A percentile compares a stretch with the other conserved stretches of the same genome.
Evolutionary conservation across 257 asterid genomes (phyloP).

Genomic region (Nicotiana paniculata): DNA sequence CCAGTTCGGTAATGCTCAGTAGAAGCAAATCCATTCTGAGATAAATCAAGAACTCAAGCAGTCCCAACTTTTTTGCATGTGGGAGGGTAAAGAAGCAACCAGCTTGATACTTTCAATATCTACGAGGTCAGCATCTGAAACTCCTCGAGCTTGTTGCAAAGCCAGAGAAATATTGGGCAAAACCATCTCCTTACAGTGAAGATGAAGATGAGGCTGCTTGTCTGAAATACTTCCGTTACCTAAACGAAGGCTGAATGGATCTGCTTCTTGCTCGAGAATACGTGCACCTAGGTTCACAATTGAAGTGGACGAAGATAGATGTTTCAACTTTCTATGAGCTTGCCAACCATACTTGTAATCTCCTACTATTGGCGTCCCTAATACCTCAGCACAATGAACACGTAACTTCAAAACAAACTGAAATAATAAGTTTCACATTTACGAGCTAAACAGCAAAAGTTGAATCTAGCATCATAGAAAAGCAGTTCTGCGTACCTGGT

Average conservation of each 20-base stretch:
- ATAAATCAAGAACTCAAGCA: slow-evolving; percentile 20
- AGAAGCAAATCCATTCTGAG: background rate
- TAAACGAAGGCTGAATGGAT: slow-evolving; percentile 34
- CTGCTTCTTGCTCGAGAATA: slow-evolving; percentile 15
- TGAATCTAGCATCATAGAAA: background rate
- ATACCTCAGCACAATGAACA: slow-evolving; percentile 89
- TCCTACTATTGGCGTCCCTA: slow-evolving; percentile 98
- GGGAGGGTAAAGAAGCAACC: slow-evolving; percentile 66
- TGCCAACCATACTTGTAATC: slow-evolving; percentile 95
- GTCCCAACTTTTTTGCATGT: slow-evolving; percentile 88
- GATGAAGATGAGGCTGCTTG: slow-evolving; percentile 66
- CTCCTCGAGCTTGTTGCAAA: slow-evolving; percentile 26
- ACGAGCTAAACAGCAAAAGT: background rate
- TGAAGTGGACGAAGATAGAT: slow-evolving; percentile 18
- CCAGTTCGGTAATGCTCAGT: background rate
- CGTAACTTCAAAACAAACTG: slow-evolving; percentile 47
- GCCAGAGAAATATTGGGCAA: slow-evolving; percentile 61
- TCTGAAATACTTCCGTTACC: slow-evolving; percentile 62
- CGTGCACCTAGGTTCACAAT: slow-evolving; percentile 9
- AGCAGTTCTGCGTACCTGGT: slow-evolving; percentile 48
- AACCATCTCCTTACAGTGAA: slow-evolving; percentile 77
- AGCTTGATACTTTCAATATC: slow-evolving; percentile 34
- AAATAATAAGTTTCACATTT: background rate
- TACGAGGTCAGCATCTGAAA: slow-evolving; percentile 25
- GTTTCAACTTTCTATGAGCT: slow-evolving; percentile 65